Base-by-base conservation (phyloP, 805 yeast genomes). In the Ogataea thermomethanolica region DNA sequence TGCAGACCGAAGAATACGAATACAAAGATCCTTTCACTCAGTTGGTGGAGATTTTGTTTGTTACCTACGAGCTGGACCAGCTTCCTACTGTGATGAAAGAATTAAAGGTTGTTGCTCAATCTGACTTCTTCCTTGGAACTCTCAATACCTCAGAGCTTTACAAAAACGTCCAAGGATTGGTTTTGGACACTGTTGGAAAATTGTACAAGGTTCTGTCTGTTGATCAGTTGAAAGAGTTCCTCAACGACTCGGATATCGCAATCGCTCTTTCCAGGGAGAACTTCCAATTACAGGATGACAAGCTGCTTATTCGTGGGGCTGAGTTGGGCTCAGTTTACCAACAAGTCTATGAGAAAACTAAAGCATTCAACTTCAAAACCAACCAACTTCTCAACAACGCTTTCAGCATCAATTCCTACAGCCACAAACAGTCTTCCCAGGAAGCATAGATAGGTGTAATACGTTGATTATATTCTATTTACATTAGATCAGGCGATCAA, bases 271-370 rank as follows among this genome's bases (percentile, higher is more conserved):
- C 39, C n/a, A 45, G 40, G 29, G 48, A 45, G 13, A 48, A 44
- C 36, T 37, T 78, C 43, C 71, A 76, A 45, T 74, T 73, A 48
- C 61, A 68, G 33, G 74, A 71, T 47, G 77, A 74, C 29, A 59
- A 78, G 7, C 45, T 56, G 15, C 70, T 76, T 22, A 65, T 80
- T 43, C 73, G 73, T 59, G 73, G 73, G 56, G 78, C 76, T 49
- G 75, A 78, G 41, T 62, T 69, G 14, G 70, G 70, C 36, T 68
- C 78, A 51, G 76, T 78, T 29, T 72, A 82, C 64, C 88, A 84
- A 50, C 83, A 80, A 49, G 74, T 84, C 28, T 74, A 76, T 47
- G 85, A 80, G 53, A 77, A 74, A 59, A 78, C 84, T n/a, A 80
- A 79, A 67, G 79, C 79, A 4, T 64, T 79, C 52, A 71, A 77